Percentiles rank a stretch among this genome's conserved stretches.
Evolutionary conservation across 2,329 filamentous ascomycete genomes (phyloP).

Genomic region (Amauroascus niger): DNA sequence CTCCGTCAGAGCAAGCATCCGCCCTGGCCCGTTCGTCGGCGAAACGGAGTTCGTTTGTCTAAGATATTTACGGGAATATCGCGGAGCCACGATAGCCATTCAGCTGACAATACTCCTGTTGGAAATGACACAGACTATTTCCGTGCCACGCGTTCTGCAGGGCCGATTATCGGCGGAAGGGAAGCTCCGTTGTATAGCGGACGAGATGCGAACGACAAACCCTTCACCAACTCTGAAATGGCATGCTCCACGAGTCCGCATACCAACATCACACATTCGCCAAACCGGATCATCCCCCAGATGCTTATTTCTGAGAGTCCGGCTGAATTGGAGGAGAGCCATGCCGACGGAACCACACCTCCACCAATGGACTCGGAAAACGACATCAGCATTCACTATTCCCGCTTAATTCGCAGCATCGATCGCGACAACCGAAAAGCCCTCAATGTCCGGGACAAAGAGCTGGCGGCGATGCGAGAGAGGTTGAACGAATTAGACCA

Average conservation of each 20-base stretch:
- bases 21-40: constrained; percentile 14
- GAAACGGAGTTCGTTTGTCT: constrained; percentile 19
- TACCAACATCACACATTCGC: no score
- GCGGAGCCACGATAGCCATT: neutral
- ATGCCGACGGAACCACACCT: constrained; percentile 18
- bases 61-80: constrained; percentile 17
- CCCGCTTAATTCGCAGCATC: constrained; percentile 25
- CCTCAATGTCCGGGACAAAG: constrained; percentile 24
- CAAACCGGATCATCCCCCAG: neutral
- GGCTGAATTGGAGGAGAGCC: constrained; percentile 15
- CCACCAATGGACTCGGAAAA: constrained; percentile 26
- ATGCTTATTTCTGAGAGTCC: constrained; percentile 13
- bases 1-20: neutral
- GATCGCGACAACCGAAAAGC: constrained; percentile 25
- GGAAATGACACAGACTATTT: neutral
- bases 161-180: constrained; percentile 11
- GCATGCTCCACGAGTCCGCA: neutral
- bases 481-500: constrained; percentile 26
- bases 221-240: constrained; percentile 4
- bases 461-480: constrained; percentile 23
- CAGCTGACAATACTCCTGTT: neutral
- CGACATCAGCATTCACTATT: constrained; percentile 25
- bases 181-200: constrained; percentile 1
- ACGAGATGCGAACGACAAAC: constrained; percentile 12
- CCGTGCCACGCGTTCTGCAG: constrained; percentile 13